Percentiles rank a stretch among this genome's conserved stretches.
These are phyloP conservation scores for Aspergillus brasiliensis DNA, from an alignment of 2,329 filamentous ascomycete genomes.

Conservation along the genomic window DNA sequence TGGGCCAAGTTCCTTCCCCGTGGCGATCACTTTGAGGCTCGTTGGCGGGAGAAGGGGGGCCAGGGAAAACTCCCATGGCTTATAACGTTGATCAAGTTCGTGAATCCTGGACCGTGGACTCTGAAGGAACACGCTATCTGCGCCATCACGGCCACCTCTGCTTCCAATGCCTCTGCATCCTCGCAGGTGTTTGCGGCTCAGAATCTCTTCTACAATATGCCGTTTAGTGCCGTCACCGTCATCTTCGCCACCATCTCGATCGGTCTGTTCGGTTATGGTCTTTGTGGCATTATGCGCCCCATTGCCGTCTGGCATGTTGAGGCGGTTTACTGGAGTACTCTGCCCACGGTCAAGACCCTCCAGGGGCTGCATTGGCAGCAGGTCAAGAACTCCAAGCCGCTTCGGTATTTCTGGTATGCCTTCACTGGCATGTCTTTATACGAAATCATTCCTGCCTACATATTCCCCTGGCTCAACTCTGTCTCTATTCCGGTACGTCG, in stretches of 20 bases:
- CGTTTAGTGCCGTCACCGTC: conserved; percentile 47
- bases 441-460: conserved; percentile 30
- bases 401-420: conserved; percentile 37
- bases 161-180: conserved; percentile 52
- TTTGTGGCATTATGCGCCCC: conserved; percentile 57
- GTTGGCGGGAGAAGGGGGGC: conserved; percentile 2
- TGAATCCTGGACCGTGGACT: conserved; percentile 57
- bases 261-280: conserved; percentile 58
- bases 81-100: conserved; percentile 46
- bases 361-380: conserved; percentile 39
- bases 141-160: conserved; percentile 57
- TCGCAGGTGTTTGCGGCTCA: conserved; percentile 9
- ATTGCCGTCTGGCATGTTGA: conserved; percentile 60
- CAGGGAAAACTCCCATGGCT: conserved; percentile 11
- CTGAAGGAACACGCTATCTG: conserved; percentile 61
- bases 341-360: conserved; percentile 37
- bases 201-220: conserved; percentile 45
- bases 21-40: conserved; percentile 51
- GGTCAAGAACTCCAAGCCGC: conserved; percentile 27
- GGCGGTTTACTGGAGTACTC: conserved; percentile 58
- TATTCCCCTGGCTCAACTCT: conserved; percentile 27
- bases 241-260: conserved; percentile 57
- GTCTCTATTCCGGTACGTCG: conserved; percentile 21
- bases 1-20: conserved; percentile 54
- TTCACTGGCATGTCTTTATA: conserved; percentile 24